phyloP scores from a whole-genome alignment of 331 rosid species.

The Stylosanthes scabra region DNA sequence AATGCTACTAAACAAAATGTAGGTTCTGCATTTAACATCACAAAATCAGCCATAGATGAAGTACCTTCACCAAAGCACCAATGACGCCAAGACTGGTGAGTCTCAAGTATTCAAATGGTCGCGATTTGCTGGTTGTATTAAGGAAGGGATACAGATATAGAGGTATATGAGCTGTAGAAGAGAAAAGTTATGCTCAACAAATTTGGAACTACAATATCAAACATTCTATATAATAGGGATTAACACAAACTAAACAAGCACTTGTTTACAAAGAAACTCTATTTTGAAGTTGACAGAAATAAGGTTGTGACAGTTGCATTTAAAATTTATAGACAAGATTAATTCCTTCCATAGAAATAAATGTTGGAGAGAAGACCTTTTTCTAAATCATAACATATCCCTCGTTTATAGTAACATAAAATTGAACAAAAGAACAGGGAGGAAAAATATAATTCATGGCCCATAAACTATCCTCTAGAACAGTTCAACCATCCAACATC shows the following conservation, averaged over 20 bases:
- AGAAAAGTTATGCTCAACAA: slow-evolving; percentile 6
- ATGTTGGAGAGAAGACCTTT: slow-evolving; percentile 16
- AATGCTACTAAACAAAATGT: not conserved
- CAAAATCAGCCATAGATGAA: slow-evolving; percentile 28
- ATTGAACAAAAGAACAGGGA: not conserved
- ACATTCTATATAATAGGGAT: not conserved
- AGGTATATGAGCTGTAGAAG: slow-evolving; percentile 90
- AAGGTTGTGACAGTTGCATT: slow-evolving; percentile 1
- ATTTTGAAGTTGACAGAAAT: slow-evolving; percentile 15
- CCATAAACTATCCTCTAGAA: slow-evolving; percentile 22
- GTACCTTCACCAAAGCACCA: slow-evolving; percentile 97
- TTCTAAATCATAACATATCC: slow-evolving; percentile 17
- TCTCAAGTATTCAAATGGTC: slow-evolving; percentile 97
- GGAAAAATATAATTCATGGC: not conserved
- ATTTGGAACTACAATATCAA: not conserved
- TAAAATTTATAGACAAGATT: slow-evolving; percentile 20
- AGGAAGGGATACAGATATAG: slow-evolving; percentile 95
- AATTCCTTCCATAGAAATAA: slow-evolving; percentile 10
- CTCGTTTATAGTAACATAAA: not conserved
- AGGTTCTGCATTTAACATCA: slow-evolving; percentile 31
- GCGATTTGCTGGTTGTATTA: slow-evolving; percentile 92
- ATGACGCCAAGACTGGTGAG: slow-evolving; percentile 98
- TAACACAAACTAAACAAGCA: too few relatives aligned
- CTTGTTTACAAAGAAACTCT: slow-evolving; percentile 1
- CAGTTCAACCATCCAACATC: slow-evolving; percentile 10